Evolutionary conservation across 78 protist genomes (phyloP).

Genomic region (Planoprotostelium fungivorum): DNA sequence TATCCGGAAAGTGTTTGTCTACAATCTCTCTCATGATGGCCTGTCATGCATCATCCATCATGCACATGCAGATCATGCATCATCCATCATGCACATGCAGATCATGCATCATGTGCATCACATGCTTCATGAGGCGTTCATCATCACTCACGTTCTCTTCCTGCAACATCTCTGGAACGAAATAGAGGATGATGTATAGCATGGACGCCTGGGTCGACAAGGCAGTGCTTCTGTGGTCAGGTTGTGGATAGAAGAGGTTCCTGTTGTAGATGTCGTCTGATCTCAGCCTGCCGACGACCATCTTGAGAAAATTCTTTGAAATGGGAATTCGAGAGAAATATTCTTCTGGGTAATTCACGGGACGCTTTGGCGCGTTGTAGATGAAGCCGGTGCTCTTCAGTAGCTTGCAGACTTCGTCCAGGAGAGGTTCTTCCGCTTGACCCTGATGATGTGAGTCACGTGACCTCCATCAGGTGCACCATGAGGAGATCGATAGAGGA

Average conservation of each 20-base stretch:
- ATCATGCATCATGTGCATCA: not conserved
- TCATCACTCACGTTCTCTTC: constrained; percentile 25
- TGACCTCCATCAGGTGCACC: no score
- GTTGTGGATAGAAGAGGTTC: constrained; percentile 84
- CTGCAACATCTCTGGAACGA: constrained; percentile 84
- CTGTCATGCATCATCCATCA: constrained; percentile 8
- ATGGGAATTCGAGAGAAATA: constrained; percentile 67
- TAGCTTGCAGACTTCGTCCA: constrained; percentile 88
- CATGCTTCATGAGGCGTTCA: no score
- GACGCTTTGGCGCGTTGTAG: constrained; percentile 37
- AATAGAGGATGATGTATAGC: constrained; percentile 91
- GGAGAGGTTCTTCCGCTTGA: constrained; percentile 58
- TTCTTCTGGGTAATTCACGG: constrained; percentile 87
- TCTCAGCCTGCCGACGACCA: constrained; percentile 88
- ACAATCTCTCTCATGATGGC: constrained; percentile 96
- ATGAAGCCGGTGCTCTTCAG: constrained; percentile 82
- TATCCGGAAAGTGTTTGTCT: constrained; percentile 94
- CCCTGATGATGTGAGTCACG: constrained; percentile 54
- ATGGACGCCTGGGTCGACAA: constrained; percentile 91
- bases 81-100: not conserved
- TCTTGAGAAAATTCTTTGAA: constrained; percentile 58
- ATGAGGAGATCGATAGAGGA: not conserved
- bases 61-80: not conserved
- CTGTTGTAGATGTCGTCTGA: constrained; percentile 93
- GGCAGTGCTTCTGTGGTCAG: constrained; percentile 96